Base-by-base conservation (phyloP, 331 rosid genomes). In the Malus hybrid region DNA sequence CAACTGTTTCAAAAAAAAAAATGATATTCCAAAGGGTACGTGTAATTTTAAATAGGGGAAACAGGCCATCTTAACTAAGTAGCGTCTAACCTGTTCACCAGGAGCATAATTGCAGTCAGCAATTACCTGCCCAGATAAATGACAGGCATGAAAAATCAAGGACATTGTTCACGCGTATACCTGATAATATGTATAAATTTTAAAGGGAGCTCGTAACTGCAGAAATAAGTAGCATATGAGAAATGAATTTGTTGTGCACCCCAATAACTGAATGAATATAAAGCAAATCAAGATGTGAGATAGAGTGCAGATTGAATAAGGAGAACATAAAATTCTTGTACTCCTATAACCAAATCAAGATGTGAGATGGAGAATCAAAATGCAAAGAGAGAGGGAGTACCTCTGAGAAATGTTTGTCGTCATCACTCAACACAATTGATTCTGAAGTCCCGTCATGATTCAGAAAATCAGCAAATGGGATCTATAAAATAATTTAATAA, bases 391-490 rank as follows among this genome's bases (percentile, higher is more conserved):
- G 76, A 77, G 39, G 63, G 72, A 77, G 32, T 67, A 85, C 96
- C 87, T 93, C 93, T 67, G 96, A 93, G 73, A 77, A 69, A 68
- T 85, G 83, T 44, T 85, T 85, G 81, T 81, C 83, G 18, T 89
- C 95, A 42, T 93, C 90, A 39, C 82, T 87, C 87, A 87, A 77
- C 68, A 93, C 86, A 81, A 93, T 65, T 79, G 96, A 82, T 85
- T 89, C 87, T 69, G 88, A 83, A 78, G 69, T 76, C 31, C 90
- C 95, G 57, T 93, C 87, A 54, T 93, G 96, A 70, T 90, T 93
- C 75, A 83, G 65, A 85, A 93, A 89, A 87, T 87, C 98, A 71
- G 96, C 98, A 89, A 90, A 87, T 64, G 95, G 96, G 81, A 93
- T 93, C 93, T 90, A 72, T 65, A 75, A 57, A 77, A 79, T 34